A percentile compares a stretch with the other conserved stretches of the same genome.
Conservation (phyloP, 768 basidiomycete species). For the Collybia mongolica region DNA sequence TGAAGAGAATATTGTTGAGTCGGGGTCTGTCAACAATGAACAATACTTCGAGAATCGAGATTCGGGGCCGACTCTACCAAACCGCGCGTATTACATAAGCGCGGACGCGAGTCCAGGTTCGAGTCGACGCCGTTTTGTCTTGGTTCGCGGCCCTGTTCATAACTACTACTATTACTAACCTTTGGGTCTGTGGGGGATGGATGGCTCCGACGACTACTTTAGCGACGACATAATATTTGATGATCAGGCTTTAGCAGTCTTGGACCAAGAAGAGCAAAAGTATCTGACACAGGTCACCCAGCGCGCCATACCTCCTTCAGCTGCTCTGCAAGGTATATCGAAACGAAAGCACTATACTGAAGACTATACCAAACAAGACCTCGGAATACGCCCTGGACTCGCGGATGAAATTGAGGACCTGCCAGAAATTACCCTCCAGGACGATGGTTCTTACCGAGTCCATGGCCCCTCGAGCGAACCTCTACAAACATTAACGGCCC, state of each 20-base stretch:
- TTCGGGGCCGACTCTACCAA: too few species aligned
- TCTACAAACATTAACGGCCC: background rate
- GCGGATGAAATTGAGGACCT: slow-evolving; percentile 47
- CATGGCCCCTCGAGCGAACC: slow-evolving; percentile 16
- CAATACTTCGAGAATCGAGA: too few species aligned
- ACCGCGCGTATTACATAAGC: too few species aligned
- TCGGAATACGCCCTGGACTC: slow-evolving; percentile 21
- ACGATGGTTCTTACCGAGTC: slow-evolving; percentile 56
- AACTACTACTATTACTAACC: too few species aligned
- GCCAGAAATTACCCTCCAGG: slow-evolving; percentile 62
- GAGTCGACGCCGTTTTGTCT: background rate
- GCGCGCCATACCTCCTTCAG: slow-evolving; percentile 32
- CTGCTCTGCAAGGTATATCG: too few species aligned
- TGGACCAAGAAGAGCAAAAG: slow-evolving; percentile 58
- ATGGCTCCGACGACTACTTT: slow-evolving; percentile 65
- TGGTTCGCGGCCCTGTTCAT: too few species aligned
- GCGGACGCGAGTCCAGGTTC: slow-evolving; percentile 8
- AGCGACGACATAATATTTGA: slow-evolving; percentile 65
- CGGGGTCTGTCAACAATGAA: too few species aligned
- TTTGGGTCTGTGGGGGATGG: slow-evolving; percentile 36
- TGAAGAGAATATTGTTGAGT: background rate
- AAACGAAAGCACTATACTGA: slow-evolving; percentile 56
- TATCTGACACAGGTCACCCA: slow-evolving; percentile 27
- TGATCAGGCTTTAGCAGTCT: slow-evolving; percentile 55
- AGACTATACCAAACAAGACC: slow-evolving; percentile 38